Evolutionary conservation across 2,329 filamentous ascomycete species (phyloP).

Genomic region (Esteya vermicola): DNA sequence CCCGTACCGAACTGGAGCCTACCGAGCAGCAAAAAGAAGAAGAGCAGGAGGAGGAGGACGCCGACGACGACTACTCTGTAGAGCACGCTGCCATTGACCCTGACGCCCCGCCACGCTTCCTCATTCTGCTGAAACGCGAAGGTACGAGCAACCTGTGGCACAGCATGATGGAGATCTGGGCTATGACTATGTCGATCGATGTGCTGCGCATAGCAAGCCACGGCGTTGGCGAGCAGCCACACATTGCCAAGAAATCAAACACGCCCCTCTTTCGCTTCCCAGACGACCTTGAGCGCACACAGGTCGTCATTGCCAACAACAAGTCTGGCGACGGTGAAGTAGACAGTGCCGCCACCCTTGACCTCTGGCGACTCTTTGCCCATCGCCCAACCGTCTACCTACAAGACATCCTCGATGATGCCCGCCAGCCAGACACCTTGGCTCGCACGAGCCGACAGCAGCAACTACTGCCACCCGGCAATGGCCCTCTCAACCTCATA

Average conservation of each 20-base stretch:
- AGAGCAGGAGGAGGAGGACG: not conserved
- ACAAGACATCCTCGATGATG: constrained; percentile 9
- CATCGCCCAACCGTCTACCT: constrained; percentile 15
- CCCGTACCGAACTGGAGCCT: no score
- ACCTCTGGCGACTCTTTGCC: constrained; percentile 23
- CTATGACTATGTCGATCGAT: constrained; percentile 8
- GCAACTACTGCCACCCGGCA: no score
- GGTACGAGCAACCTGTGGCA: constrained; percentile 9
- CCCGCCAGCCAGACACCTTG: not conserved
- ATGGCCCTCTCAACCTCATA: constrained; percentile 14
- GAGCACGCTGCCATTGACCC: not conserved
- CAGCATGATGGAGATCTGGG: constrained; percentile 11
- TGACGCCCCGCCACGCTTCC: not conserved
- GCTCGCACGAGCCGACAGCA: no score
- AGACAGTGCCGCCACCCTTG: constrained; percentile 19
- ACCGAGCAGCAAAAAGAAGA: not conserved
- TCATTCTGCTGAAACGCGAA: constrained; percentile 10
- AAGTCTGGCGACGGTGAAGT: constrained; percentile 17
- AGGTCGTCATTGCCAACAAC: constrained; percentile 19
- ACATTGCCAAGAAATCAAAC: not conserved
- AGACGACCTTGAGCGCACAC: constrained; percentile 5
- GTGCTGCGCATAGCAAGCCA: constrained; percentile 8
- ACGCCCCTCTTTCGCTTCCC: constrained; percentile 1
- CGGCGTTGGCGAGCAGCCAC: not conserved
- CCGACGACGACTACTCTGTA: not conserved